Evolutionary conservation across 805 yeast species (phyloP).

Genomic region (Candida nitratophila): DNA sequence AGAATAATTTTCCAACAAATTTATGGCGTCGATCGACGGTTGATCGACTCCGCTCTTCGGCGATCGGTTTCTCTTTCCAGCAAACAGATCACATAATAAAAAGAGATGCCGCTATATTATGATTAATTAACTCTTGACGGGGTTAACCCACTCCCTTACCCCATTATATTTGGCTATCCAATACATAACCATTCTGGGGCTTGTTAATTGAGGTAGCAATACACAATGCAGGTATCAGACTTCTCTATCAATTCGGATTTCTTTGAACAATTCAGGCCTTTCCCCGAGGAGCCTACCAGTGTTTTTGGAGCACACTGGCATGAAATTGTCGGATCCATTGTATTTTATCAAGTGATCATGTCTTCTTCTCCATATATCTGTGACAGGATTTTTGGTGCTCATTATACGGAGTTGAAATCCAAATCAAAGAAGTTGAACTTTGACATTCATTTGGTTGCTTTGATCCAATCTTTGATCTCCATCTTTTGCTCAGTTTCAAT

Average conservation of each 20-base stretch:
- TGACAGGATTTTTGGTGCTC: conserved; percentile 39
- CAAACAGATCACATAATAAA: no score
- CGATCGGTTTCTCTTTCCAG: no score
- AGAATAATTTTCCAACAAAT: no score
- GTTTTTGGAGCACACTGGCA: conserved; percentile 58
- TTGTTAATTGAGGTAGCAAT: not conserved
- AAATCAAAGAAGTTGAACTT: conserved; percentile 57
- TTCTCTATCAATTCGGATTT: conserved; percentile 31
- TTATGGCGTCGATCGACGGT: not conserved
- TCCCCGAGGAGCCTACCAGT: conserved; percentile 36
- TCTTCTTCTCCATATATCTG: conserved; percentile 45
- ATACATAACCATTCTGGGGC: no score
- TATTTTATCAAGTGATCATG: conserved; percentile 54
- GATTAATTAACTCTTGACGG: no score
- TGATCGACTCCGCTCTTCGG: not conserved
- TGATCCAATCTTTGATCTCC: conserved; percentile 73
- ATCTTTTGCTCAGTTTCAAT: conserved; percentile 54
- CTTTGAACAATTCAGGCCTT: conserved; percentile 36
- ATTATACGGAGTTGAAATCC: conserved; percentile 41
- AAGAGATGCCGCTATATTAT: no score
- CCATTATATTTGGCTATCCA: no score
- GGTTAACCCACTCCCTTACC: no score
- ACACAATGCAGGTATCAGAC: not conserved
- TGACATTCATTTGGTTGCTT: conserved; percentile 86
- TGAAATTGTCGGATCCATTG: conserved; percentile 56